phyloP scores from a whole-genome alignment of 2,329 filamentous ascomycete genomes.

The Colletotrichum phormii region DNA sequence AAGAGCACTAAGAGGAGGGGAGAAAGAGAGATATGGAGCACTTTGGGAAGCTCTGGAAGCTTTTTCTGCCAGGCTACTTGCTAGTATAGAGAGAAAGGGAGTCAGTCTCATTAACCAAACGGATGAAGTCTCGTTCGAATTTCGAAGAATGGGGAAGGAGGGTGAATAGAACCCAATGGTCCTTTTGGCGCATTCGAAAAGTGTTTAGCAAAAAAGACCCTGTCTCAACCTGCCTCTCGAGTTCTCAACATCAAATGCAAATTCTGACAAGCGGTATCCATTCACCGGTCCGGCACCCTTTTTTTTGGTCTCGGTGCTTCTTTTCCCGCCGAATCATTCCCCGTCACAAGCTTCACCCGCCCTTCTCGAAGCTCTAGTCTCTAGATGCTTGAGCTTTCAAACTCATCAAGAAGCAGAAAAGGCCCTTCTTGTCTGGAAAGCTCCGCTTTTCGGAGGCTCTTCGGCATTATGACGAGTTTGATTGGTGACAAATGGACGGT shows the following conservation, averaged over 20 bases:
- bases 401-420: not conserved
- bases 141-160: constrained; percentile 5
- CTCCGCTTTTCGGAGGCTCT: constrained; percentile 3
- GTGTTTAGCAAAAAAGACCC: constrained; percentile 6
- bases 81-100: not conserved
- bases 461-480: constrained; percentile 10
- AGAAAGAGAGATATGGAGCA: not conserved
- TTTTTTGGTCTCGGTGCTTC: not conserved
- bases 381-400: no score
- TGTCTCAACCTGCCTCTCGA: not conserved
- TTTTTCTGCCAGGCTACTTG: no score
- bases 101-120: not conserved
- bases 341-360: not conserved
- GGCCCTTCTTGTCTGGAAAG: not conserved
- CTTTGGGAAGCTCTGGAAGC: no score
- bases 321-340: not conserved
- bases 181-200: not conserved
- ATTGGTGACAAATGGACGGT: not conserved
- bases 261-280: constrained; percentile 1
- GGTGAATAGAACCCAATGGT: not conserved
- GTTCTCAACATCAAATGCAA: not conserved
- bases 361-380: not conserved
- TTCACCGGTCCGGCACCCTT: constrained; percentile 8
- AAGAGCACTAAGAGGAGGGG: no score
- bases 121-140: not conserved